Conservation (phyloP, 1,284 basidiomycete genomes). For the Ustilago sp. region DNA sequence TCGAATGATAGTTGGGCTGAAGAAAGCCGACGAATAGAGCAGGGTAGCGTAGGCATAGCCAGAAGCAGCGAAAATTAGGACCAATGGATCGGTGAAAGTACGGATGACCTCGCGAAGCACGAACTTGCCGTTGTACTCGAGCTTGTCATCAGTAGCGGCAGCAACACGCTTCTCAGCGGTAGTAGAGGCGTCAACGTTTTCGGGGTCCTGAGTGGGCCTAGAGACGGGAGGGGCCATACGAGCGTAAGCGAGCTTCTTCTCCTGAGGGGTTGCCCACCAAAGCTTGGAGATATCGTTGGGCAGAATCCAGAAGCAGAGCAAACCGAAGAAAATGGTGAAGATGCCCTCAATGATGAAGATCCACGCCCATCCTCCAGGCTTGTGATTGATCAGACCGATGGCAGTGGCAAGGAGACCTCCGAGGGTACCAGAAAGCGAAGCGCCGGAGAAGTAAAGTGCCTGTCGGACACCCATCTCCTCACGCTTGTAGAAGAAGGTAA, state of each 20-base stretch:
- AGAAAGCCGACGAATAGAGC: slow-evolving; percentile 60
- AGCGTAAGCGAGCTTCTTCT: slow-evolving; percentile 51
- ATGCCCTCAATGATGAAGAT: slow-evolving; percentile 66
- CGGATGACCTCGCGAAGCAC: slow-evolving; percentile 52
- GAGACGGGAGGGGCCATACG: slow-evolving; percentile 40
- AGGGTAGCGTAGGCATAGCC: slow-evolving; percentile 55
- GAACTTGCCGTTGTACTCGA: slow-evolving; percentile 38
- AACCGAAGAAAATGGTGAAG: slow-evolving; percentile 58
- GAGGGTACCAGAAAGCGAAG: slow-evolving; percentile 60
- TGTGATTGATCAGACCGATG: slow-evolving; percentile 54
- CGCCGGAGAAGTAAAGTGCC: slow-evolving; percentile 64
- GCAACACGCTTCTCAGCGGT: slow-evolving; percentile 28
- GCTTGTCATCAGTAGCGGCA: slow-evolving; percentile 20
- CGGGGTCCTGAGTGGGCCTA: neutral
- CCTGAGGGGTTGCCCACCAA: slow-evolving; percentile 53
- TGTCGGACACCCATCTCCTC: slow-evolving; percentile 61
- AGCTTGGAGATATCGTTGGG: slow-evolving; percentile 56
- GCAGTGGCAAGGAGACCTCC: slow-evolving; percentile 63
- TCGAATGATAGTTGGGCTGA: slow-evolving; percentile 64
- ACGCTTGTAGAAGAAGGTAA: slow-evolving; percentile 65
- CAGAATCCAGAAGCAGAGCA: slow-evolving; percentile 50
- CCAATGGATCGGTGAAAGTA: slow-evolving; percentile 52
- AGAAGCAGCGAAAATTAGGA: slow-evolving; percentile 43
- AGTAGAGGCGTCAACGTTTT: slow-evolving; percentile 17
- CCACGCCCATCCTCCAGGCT: slow-evolving; percentile 54